A percentile compares a stretch with the other conserved stretches of the same genome.
These are phyloP conservation scores for Xylariaceae sp. DNA, from an alignment of 2,329 filamentous ascomycete species.

Conservation along the genomic window DNA sequence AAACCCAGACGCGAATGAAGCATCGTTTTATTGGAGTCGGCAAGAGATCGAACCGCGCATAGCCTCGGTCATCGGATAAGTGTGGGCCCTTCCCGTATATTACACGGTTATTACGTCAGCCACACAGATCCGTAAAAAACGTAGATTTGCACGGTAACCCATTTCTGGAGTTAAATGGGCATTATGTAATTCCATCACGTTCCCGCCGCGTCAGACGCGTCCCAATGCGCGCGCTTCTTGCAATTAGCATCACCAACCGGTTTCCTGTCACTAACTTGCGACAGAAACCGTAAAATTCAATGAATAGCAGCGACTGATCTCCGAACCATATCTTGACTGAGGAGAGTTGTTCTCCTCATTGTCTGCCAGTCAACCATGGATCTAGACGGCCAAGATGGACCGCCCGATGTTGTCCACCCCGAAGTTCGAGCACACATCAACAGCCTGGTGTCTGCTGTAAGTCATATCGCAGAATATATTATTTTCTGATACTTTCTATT, in stretches of 20 bases:
- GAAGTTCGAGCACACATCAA: constrained; percentile 91
- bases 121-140: neutral
- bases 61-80: constrained; percentile 31
- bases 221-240: neutral
- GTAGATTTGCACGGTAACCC: neutral
- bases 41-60: constrained; percentile 19
- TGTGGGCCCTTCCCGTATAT: constrained; percentile 17
- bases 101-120: neutral
- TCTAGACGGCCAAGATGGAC: constrained; percentile 52
- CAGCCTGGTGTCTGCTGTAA: constrained; percentile 86
- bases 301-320: constrained; percentile 16
- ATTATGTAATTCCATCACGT: constrained; percentile 9
- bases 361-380: constrained; percentile 17
- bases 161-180: too few relatives aligned
- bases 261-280: neutral
- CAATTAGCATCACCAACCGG: neutral
- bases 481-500: neutral
- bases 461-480: constrained; percentile 33
- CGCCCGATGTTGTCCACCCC: constrained; percentile 68
- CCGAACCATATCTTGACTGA: constrained; percentile 15
- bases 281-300: neutral
- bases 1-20: neutral
- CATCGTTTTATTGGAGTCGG: neutral
- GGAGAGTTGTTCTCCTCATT: constrained; percentile 19
- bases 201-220: constrained; percentile 25